Evolutionary conservation across 495 filamentous ascomycete species (phyloP).

Genomic region (Aspergillus panamensis): DNA sequence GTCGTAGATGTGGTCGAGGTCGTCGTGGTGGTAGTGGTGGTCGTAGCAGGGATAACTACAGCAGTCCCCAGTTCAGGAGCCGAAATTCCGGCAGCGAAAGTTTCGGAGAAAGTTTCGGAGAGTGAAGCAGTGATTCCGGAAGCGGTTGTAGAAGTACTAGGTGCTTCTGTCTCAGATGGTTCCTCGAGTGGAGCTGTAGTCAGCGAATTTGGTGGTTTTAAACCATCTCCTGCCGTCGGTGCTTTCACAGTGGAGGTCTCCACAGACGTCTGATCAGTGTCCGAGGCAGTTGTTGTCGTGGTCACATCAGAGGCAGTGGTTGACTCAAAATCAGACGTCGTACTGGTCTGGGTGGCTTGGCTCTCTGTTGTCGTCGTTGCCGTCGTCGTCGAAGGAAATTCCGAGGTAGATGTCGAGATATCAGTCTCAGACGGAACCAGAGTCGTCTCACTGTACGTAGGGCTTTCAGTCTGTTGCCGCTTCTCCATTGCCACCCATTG

Average conservation of each 20-base stretch:
- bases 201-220: no score
- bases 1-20: constrained; percentile 1
- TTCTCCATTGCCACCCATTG: constrained; percentile 10
- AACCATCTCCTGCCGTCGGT: no score
- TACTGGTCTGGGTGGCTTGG: not conserved
- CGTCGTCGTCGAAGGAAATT: not conserved
- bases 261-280: not conserved
- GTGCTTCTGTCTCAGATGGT: no score
- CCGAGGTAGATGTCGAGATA: not conserved
- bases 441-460: constrained; percentile 8
- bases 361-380: not conserved
- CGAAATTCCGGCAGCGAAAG: no score
- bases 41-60: constrained; percentile 1
- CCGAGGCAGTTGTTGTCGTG: constrained; percentile 9
- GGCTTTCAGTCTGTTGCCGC: constrained; percentile 11
- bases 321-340: constrained; percentile 2
- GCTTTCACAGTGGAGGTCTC: not conserved
- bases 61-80: not conserved
- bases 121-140: no score
- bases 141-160: no score
- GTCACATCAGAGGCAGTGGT: not conserved
- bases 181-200: no score
- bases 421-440: constrained; percentile 3
- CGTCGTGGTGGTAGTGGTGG: constrained; percentile 6
- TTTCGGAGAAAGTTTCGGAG: no score